Evolutionary conservation across 1,139 yeast species (phyloP).

Genomic region (Lodderomyces margitis): DNA sequence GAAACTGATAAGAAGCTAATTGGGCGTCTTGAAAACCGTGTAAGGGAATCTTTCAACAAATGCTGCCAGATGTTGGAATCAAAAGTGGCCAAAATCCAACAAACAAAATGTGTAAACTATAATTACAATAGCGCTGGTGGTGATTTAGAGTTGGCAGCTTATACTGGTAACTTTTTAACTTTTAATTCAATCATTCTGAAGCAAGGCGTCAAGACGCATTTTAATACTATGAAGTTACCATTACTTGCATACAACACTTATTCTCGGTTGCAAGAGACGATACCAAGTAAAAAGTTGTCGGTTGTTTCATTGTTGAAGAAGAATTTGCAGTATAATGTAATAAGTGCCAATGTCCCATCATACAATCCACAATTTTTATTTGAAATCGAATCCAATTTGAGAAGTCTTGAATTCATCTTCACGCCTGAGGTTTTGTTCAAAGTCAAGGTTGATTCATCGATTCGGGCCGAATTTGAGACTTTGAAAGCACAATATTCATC

Average conservation of each 20-base stretch:
- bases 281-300: not conserved
- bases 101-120: conserved; percentile 1
- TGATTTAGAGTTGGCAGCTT: conserved; percentile 19
- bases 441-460: not conserved
- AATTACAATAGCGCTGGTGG: conserved; percentile 10
- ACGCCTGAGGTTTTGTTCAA: conserved; percentile 5
- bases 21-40: conserved; percentile 1
- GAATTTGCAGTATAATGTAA: conserved; percentile 19
- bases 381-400: conserved; percentile 24
- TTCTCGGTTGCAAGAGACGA: conserved; percentile 6
- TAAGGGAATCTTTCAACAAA: conserved; percentile 18
- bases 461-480: conserved; percentile 8
- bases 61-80: conserved; percentile 14
- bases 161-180: conserved; percentile 19
- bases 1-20: not conserved
- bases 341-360: conserved; percentile 26
- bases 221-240: conserved; percentile 16
- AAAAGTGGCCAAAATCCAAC: conserved; percentile 9
- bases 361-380: conserved; percentile 24
- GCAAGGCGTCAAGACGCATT: conserved; percentile 21
- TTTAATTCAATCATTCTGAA: conserved; percentile 21
- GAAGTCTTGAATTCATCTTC: conserved; percentile 17
- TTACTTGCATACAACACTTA: conserved; percentile 13
- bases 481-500: conserved; percentile 15
- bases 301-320: conserved; percentile 9